Base-by-base conservation (phyloP, 257 asterid species). In the Solanum paucissectum region DNA sequence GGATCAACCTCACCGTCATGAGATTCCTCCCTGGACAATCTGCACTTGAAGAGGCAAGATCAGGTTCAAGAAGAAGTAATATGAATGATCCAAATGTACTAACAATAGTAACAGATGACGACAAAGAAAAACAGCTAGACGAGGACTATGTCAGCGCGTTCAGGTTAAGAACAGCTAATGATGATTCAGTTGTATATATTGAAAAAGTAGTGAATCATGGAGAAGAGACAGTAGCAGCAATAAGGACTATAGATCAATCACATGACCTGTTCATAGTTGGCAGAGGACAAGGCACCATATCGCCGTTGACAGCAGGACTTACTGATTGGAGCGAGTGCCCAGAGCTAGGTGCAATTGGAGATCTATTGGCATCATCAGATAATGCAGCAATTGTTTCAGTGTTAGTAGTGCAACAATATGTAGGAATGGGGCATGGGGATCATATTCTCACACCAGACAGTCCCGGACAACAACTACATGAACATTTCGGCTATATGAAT, bases 271-370 rank as follows among this genome's bases (percentile, higher is more conserved):
- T 95, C 49, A 90, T 97, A 27, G 99, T 96, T 3, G 99, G 99
- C 5, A 91, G 99, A 85, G 99, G 98, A 34, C 94, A 91, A 83
- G 99, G 98, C 12, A 88, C 55, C 84, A 85, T 86, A 27, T 94
- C 98, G 2, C 95, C 98, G 0, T 83, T 96, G 49, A 95, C 98
- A 13, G 98, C 99, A 2, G 99, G 99, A 82, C 94, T 97, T 11
- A 97, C 98, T 1, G 98, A 94, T 68, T 97, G 99, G 99, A 96
- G 99, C n/a, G 99, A 97, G 92, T 96, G 99, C 86, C 99, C 99
- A 0, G 99, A 96, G 91, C 93, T 97, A 0, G 99, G 99, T 3
- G 95, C 98, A 18, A 96, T 97, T 4, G 99, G 99, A 16, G 99
- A 97, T 89, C 34, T 97, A 55, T 46, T 97, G 44, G 98, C 99